Evolutionary conservation across 257 asterid genomes (phyloP).

Genomic region (Nicotiana tabacum): DNA sequence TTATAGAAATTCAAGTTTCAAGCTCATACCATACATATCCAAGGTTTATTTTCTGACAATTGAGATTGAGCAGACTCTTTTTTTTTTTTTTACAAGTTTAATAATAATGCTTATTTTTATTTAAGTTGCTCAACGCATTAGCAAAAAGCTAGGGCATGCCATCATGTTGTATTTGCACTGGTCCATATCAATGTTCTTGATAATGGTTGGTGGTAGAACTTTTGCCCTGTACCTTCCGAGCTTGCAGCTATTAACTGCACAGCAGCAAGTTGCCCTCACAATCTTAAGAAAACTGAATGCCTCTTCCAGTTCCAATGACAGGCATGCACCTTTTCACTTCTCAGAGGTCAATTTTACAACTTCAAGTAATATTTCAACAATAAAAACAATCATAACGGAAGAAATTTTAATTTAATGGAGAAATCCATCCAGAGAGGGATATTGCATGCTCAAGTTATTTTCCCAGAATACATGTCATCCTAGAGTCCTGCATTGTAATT

Average conservation of each 20-base stretch:
- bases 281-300: background rate
- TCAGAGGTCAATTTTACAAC: background rate
- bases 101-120: conserved; percentile 9
- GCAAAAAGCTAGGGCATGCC: background rate
- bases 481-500: background rate
- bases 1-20: conserved; percentile 92
- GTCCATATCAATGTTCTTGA: background rate
- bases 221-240: background rate
- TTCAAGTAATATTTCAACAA: too few species aligned
- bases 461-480: background rate
- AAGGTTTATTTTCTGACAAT: conserved; percentile 40
- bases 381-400: background rate
- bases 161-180: background rate
- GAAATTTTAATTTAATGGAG: background rate
- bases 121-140: background rate
- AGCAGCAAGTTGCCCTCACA: background rate
- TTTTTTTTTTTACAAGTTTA: background rate
- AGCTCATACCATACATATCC: conserved; percentile 96
- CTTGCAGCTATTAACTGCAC: background rate
- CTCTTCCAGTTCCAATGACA: too few species aligned
- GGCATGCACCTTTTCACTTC: background rate
- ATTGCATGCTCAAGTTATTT: background rate
- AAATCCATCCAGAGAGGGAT: background rate
- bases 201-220: background rate
- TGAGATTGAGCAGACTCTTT: conserved; percentile 8